Base-by-base conservation (phyloP, 164 flowering plant species). In the Tetracentron sinense region DNA sequence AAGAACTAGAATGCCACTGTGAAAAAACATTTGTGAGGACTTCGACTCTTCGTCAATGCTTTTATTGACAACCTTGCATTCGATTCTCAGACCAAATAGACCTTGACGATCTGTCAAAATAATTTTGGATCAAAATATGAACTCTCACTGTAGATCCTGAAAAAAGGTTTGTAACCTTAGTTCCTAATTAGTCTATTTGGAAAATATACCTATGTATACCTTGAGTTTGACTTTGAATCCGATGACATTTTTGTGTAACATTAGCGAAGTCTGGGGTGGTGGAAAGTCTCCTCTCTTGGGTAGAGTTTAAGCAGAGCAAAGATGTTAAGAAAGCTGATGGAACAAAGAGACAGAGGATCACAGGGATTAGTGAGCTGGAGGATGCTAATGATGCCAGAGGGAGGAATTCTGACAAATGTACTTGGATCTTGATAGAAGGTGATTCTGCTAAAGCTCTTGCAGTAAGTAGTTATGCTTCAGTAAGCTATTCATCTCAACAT, bases 361-460 rank as follows among this genome's bases (percentile, higher is more conserved):
- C 58, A 42, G 89, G 86, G 3, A 77, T 92, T 55, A 51, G 74
- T 6, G 91, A 94, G 77, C 83, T 89, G 5, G 91, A 87, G 47
- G 99, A 94, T 77, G 99, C 99, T 20, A 89, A 88, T 74, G 81
- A 79, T 48, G 97, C 96, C 46, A 96, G 96, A 46, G 83, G 81
- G 35, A 89, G 61, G 64, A 71, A 86, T 48, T 86, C 99, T 10
- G 81, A 89, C 0, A 78, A 78, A 56, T 94, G 97, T 66, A 94
- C 99, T 35, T 77, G 91, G 75, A 94, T 94, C 69, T 76, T 94
- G 76, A 94, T 97, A 28, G 99, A 91, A 82, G 99, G 99, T 79
- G 99, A 94, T 74, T 94, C 99, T 47, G 99, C 99, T 11, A 91
- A 89, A 73, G 84, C 96, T 64, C 93, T 94, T 66, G 99, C 99